These are phyloP conservation scores for Daldinia bambusicola DNA, from an alignment of 495 filamentous ascomycete species.

Conservation along the genomic window DNA sequence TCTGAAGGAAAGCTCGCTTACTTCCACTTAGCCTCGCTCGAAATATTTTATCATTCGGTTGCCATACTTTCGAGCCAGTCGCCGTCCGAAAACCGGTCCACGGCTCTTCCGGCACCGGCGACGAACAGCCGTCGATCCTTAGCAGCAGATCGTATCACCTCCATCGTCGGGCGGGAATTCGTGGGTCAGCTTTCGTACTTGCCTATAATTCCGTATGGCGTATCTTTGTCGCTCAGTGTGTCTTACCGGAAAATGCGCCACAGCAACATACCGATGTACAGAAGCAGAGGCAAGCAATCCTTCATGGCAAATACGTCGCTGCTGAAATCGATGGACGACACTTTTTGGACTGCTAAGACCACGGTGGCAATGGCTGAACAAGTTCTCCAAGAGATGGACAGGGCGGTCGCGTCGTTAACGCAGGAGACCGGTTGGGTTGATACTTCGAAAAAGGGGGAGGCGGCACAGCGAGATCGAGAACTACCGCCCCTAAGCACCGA, in stretches of 20 bases:
- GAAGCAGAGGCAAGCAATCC: constrained; percentile 67
- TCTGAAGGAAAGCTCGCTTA: constrained; percentile 18
- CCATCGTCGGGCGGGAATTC: constrained; percentile 66
- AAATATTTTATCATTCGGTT: constrained; percentile 76
- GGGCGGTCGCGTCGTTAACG: constrained; percentile 48
- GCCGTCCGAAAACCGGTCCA: constrained; percentile 48
- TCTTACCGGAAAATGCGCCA: constrained; percentile 77
- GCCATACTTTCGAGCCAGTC: constrained; percentile 66
- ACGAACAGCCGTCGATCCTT: constrained; percentile 69
- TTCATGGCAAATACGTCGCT: constrained; percentile 68
- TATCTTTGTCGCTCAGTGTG: constrained; percentile 73
- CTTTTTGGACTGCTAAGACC: constrained; percentile 64
- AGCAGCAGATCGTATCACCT: constrained; percentile 71
- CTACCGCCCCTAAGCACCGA: constrained; percentile 2
- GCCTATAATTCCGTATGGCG: constrained; percentile 74
- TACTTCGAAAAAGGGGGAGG: constrained; percentile 34
- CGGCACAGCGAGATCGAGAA: constrained; percentile 28
- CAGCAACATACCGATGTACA: constrained; percentile 70
- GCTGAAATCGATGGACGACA: constrained; percentile 64
- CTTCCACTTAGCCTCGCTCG: constrained; percentile 63
- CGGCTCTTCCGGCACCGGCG: constrained; percentile 65
- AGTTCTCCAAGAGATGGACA: constrained; percentile 54
- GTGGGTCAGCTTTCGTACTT: constrained; percentile 64
- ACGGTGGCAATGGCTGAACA: constrained; percentile 50
- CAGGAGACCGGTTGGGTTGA: constrained; percentile 43